A percentile compares a stretch with the other conserved stretches of the same genome.
Evolutionary conservation across 495 filamentous ascomycete genomes (phyloP).

Genomic region (Corynascus novoguineensis): DNA sequence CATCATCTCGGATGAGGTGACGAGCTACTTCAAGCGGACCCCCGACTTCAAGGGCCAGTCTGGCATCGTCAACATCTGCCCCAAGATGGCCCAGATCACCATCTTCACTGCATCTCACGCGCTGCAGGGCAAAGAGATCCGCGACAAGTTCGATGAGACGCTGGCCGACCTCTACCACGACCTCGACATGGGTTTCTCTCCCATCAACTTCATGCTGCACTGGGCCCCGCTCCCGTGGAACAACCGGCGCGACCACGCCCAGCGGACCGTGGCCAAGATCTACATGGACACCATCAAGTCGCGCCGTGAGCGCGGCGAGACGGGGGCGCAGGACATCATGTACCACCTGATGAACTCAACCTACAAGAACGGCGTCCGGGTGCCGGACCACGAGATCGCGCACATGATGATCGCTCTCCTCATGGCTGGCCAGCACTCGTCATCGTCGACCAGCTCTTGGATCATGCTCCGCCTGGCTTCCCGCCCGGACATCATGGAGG

Average conservation of each 20-base stretch:
- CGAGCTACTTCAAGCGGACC: slow-evolving; percentile 59
- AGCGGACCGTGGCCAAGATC: slow-evolving; percentile 65
- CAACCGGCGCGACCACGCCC: slow-evolving; percentile 69
- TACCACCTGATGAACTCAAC: slow-evolving; percentile 72
- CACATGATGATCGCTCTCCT: slow-evolving; percentile 90
- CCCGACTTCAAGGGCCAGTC: slow-evolving; percentile 61
- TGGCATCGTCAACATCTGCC: slow-evolving; percentile 59
- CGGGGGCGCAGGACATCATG: slow-evolving; percentile 65
- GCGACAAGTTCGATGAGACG: slow-evolving; percentile 64
- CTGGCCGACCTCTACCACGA: slow-evolving; percentile 77
- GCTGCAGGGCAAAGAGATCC: slow-evolving; percentile 75
- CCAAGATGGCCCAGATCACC: slow-evolving; percentile 76
- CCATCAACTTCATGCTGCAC: slow-evolving; percentile 80
- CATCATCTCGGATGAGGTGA: slow-evolving; percentile 70
- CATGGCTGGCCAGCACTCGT: slow-evolving; percentile 87
- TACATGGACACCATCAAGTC: slow-evolving; percentile 72
- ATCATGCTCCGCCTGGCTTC: slow-evolving; percentile 74
- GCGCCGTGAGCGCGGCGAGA: slow-evolving; percentile 49
- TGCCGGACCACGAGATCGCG: slow-evolving; percentile 76
- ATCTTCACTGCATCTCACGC: slow-evolving; percentile 77
- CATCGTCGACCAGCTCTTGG: slow-evolving; percentile 74
- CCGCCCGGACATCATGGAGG: slow-evolving; percentile 64
- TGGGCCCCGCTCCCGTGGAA: slow-evolving; percentile 85
- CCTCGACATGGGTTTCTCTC: slow-evolving; percentile 76
- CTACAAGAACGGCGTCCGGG: slow-evolving; percentile 65